phyloP scores from a whole-genome alignment of 192 early-diverging fungal species.

The Coemansia sp. region DNA sequence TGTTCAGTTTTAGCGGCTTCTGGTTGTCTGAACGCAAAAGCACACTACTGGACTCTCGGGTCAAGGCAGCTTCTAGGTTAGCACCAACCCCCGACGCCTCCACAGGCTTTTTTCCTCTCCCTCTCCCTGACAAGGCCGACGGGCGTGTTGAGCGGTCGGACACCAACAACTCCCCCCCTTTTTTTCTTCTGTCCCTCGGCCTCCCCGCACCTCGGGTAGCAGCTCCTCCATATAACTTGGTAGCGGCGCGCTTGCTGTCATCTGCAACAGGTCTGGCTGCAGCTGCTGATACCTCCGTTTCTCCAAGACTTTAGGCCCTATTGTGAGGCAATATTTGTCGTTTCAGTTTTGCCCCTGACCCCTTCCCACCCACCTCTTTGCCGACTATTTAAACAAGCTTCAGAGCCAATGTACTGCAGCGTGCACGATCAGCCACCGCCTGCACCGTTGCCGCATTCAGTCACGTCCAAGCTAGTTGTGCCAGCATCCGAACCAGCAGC shows the following conservation, averaged over 20 bases:
- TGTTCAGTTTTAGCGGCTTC: slow-evolving; percentile 2
- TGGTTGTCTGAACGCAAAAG: neutral
- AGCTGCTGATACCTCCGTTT: neutral
- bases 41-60: neutral
- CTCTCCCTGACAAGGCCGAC: neutral
- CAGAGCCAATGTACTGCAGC: slow-evolving; percentile 43
- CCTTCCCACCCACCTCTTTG: slow-evolving; percentile 4
- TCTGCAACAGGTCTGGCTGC: neutral
- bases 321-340: slow-evolving; percentile 39
- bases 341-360: slow-evolving; percentile 1
- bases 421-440: slow-evolving; percentile 51
- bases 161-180: neutral
- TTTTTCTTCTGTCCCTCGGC: neutral
- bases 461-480: slow-evolving; percentile 28
- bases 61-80: neutral
- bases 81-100: neutral
- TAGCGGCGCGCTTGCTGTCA: neutral
- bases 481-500: slow-evolving; percentile 33
- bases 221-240: neutral
- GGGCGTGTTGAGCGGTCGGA: neutral
- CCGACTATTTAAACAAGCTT: neutral
- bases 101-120: neutral
- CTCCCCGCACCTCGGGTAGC: slow-evolving; percentile 3
- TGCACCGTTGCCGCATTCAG: slow-evolving; percentile 47
- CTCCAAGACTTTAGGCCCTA: slow-evolving; percentile 2